Evolutionary conservation across 1,284 basidiomycete species (phyloP), one percentile per base, ranked within the genome.

Genomic region (Mrakiaceae sp.): DNA sequence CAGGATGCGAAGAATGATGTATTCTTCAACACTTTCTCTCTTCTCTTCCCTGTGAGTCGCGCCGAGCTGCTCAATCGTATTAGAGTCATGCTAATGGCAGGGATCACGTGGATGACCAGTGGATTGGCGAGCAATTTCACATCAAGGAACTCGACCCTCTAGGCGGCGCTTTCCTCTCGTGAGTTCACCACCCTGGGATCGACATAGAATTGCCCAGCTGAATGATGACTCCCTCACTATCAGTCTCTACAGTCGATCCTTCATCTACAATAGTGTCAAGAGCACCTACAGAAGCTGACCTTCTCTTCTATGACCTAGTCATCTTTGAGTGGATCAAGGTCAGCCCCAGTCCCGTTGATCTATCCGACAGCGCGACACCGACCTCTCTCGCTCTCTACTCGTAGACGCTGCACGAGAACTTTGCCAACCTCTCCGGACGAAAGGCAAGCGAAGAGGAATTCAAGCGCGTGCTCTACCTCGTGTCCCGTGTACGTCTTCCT

Each of bases 1-100:
- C 78, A 78, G 66, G 80, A 81, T 68, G 80, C 80, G 7, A 77
- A 81, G 70, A 81, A 81, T 69, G 81, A 81, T 66, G 75, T 76
- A 57, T 63, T 79, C 53, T 79, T 82, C 72, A 82, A 82, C 72
- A 71, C 79, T 42, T 78, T 81, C 69, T 82, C 81, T 6, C 74
- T 83, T 14, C 71, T 79, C 40, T 82, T 82, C 69, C 81, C 81
- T 2, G 77, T 79, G 61, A 53, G 78, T 47, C n/a, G 27, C 10
- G 71, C 69, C 42, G 58, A 67, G n/a, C 66, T 68, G 48, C 68
- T 71, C 27, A 27, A 27, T 27, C 27, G 27, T 27, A 27, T 27
- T 27, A 1, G 2, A 27, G 27, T 27, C 27, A 27, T 27, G 27
- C 27, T 27, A 27, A 27, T 27, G 27, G 27, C 27, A 27, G 27